These are phyloP conservation scores for Penicillium italicum DNA, from an alignment of 2,329 filamentous ascomycete genomes.

Conservation along the genomic window DNA sequence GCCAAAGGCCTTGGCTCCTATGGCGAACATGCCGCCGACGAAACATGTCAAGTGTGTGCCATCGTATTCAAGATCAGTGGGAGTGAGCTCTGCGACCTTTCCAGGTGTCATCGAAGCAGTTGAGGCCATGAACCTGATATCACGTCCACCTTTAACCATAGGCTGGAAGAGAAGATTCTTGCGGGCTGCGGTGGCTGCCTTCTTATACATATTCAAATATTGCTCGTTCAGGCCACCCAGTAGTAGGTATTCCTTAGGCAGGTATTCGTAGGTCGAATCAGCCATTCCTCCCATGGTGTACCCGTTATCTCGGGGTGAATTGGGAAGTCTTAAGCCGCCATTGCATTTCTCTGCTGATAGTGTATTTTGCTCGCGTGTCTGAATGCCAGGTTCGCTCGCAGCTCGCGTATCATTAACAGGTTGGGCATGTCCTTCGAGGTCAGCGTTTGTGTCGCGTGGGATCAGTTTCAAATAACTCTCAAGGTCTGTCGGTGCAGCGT, in stretches of 20 bases:
- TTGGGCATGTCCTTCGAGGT: constrained; percentile 27
- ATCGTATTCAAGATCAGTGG: constrained; percentile 46
- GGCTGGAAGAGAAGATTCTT: constrained; percentile 45
- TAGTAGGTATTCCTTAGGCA: constrained; percentile 50
- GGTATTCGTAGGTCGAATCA: constrained; percentile 50
- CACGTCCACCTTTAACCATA: constrained; percentile 41
- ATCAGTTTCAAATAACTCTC: constrained; percentile 27
- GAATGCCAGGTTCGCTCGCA: background rate
- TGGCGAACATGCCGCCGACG: constrained; percentile 59
- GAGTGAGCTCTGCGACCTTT: constrained; percentile 13
- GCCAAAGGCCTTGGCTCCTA: constrained; percentile 57
- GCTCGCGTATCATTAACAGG: constrained; percentile 26
- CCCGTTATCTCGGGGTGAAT: constrained; percentile 31
- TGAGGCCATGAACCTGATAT: constrained; percentile 43
- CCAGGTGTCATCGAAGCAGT: constrained; percentile 24
- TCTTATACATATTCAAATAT: constrained; percentile 45
- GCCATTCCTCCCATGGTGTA: constrained; percentile 46
- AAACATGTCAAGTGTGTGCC: constrained; percentile 59
- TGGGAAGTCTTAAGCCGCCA: constrained; percentile 38
- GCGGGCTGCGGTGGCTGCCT: constrained; percentile 38
- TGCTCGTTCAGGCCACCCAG: constrained; percentile 44
- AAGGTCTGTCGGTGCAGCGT: constrained; percentile 20
- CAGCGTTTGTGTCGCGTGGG: constrained; percentile 18
- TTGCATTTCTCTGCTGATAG: constrained; percentile 32
- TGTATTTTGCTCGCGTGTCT: constrained; percentile 8